Evolutionary conservation across 345 rosid genomes (phyloP).

Genomic region (Populus pruinosa): DNA sequence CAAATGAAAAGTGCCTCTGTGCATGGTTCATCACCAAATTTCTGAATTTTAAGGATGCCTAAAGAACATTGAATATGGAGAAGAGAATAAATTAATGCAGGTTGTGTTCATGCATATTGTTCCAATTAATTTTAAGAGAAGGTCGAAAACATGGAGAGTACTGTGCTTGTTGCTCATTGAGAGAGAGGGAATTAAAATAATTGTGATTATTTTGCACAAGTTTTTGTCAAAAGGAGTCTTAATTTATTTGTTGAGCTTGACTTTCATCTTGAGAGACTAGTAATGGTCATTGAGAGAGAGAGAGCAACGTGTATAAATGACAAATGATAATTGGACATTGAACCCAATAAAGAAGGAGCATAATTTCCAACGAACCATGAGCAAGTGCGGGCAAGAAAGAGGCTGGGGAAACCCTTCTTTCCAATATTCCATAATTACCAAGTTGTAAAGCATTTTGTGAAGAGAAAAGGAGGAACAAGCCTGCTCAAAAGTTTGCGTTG

Average conservation of each 20-base stretch:
- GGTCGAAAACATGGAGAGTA: too few species aligned
- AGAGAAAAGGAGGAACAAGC: background rate
- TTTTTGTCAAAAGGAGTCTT: too few species aligned
- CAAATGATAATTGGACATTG: too few species aligned
- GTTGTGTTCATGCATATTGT: too few species aligned
- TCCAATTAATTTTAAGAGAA: too few species aligned
- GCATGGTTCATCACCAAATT: slow-evolving; percentile 7
- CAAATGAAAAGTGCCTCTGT: slow-evolving; percentile 23
- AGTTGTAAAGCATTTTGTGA: slow-evolving; percentile 21
- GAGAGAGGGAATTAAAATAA: too few species aligned
- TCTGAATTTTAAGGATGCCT: background rate
- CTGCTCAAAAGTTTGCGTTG: slow-evolving; percentile 8
- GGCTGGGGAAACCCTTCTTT: slow-evolving; percentile 9
- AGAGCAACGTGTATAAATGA: background rate
- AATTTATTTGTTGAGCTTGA: too few species aligned
- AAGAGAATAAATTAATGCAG: too few species aligned
- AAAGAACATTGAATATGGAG: too few species aligned
- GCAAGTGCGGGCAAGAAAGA: slow-evolving; percentile 8
- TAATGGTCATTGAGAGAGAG: background rate
- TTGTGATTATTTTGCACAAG: background rate
- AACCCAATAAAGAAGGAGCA: background rate
- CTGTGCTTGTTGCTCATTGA: too few species aligned
- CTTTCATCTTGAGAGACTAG: background rate
- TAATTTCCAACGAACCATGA: slow-evolving; percentile 17
- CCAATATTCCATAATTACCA: slow-evolving; percentile 16